phyloP scores from a whole-genome alignment of 495 filamentous ascomycete genomes.

The Podospora tetraspora region DNA sequence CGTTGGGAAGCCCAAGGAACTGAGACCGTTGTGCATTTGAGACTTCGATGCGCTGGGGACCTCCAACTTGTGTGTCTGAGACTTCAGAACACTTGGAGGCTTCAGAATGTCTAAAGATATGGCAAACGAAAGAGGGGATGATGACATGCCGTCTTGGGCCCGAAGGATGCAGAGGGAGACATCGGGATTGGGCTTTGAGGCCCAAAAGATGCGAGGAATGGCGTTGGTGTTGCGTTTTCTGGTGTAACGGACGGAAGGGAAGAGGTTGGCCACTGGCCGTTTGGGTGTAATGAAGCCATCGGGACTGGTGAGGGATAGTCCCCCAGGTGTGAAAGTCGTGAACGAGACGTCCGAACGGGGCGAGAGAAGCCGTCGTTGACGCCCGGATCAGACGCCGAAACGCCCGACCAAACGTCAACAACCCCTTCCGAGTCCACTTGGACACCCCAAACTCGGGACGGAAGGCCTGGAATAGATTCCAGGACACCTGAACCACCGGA shows the following conservation, averaged over 20 bases:
- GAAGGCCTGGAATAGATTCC: too few species aligned
- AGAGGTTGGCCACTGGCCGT: not conserved
- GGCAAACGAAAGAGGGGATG: not conserved
- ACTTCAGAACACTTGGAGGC: not conserved
- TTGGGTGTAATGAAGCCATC: not conserved
- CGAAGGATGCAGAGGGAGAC: not conserved
- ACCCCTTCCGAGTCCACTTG: too few species aligned
- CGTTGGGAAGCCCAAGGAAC: too few species aligned
- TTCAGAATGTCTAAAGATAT: not conserved
- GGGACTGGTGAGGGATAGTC: too few species aligned
- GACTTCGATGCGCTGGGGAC: not conserved
- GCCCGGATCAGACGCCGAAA: too few species aligned
- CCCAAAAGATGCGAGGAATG: not conserved
- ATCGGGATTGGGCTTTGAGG: not conserved
- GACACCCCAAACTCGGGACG: too few species aligned
- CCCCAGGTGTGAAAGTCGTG: not conserved
- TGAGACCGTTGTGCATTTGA: not conserved
- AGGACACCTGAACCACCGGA: too few species aligned
- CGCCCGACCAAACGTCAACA: too few species aligned
- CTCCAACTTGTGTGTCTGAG: not conserved
- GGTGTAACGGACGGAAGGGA: not conserved
- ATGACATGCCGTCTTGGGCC: not conserved
- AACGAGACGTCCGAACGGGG: not conserved
- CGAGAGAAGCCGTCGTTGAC: too few species aligned
- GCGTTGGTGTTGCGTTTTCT: not conserved